phyloP scores from a whole-genome alignment of 805 yeast species.

The Barnettozyma sp. region DNA sequence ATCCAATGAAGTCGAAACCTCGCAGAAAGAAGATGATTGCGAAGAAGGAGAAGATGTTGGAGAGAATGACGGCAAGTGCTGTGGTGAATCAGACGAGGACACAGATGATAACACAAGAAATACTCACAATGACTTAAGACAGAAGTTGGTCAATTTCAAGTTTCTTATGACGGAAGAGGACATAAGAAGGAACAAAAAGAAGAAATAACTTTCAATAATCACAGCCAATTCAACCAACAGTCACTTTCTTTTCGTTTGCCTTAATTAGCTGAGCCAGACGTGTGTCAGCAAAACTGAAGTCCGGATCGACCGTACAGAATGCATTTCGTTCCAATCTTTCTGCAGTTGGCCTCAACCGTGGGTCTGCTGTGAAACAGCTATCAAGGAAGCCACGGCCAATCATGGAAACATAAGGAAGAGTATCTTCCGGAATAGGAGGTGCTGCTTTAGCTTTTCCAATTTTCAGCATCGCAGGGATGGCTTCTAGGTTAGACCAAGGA shows the following conservation, averaged over 20 bases:
- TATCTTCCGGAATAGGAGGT: conserved; percentile 95
- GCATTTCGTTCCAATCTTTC: conserved; percentile 47
- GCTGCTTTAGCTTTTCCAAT: conserved; percentile 79
- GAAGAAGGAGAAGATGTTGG: too few species aligned
- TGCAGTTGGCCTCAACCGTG: conserved; percentile 88
- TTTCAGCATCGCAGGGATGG: conserved; percentile 89
- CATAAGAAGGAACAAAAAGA: not conserved
- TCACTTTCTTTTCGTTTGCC: conserved; percentile 30
- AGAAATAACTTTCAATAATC: too few species aligned
- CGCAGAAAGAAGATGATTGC: too few species aligned
- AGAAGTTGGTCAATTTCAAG: too few species aligned
- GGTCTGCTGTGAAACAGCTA: conserved; percentile 68
- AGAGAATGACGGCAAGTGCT: too few species aligned
- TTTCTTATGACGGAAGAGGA: too few species aligned
- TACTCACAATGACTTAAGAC: too few species aligned
- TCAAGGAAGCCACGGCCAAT: conserved; percentile 68
- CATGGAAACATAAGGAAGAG: conserved; percentile 52
- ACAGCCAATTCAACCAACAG: too few species aligned
- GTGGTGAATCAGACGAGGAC: too few species aligned
- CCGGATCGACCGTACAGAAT: conserved; percentile 37
- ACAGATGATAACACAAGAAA: too few species aligned
- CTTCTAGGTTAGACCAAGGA: conserved; percentile 96
- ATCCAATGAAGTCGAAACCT: not conserved
- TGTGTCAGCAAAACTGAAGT: conserved; percentile 48
- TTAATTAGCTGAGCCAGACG: conserved; percentile 48